phyloP scores from a whole-genome alignment of 2,329 filamentous ascomycete genomes.

The Xylaria polymorpha region DNA sequence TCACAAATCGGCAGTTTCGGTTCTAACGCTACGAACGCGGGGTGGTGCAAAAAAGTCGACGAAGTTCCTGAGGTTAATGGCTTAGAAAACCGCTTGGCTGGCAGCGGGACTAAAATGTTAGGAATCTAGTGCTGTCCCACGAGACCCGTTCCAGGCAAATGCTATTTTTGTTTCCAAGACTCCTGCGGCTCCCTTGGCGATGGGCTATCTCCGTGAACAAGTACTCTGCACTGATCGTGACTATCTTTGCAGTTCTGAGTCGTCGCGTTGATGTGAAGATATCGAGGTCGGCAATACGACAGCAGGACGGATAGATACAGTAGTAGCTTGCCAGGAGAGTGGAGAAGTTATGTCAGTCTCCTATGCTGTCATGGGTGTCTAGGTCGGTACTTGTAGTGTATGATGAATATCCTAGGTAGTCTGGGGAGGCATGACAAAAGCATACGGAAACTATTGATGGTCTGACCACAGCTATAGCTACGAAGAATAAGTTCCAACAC shows the following conservation, averaged over 20 bases:
- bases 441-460: slow-evolving; percentile 30
- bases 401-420: slow-evolving; percentile 28
- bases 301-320: slow-evolving; percentile 31
- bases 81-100: slow-evolving; percentile 18
- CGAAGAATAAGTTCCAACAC: slow-evolving; percentile 37
- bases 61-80: slow-evolving; percentile 2
- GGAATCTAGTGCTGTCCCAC: slow-evolving; percentile 19
- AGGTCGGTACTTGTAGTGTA: slow-evolving; percentile 38
- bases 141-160: slow-evolving; percentile 10
- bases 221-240: slow-evolving; percentile 17
- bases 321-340: slow-evolving; percentile 27
- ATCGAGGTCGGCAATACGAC: slow-evolving; percentile 27
- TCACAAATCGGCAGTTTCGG: slow-evolving; percentile 15
- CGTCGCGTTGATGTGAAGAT: slow-evolving; percentile 34
- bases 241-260: slow-evolving; percentile 23
- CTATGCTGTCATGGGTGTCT: slow-evolving; percentile 36
- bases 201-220: slow-evolving; percentile 13
- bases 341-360: slow-evolving; percentile 41
- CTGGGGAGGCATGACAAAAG: slow-evolving; percentile 36
- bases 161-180: slow-evolving; percentile 11
- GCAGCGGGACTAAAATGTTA: slow-evolving; percentile 13
- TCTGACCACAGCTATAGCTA: slow-evolving; percentile 40
- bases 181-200: slow-evolving; percentile 17
- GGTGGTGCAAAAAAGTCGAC: slow-evolving; percentile 19
- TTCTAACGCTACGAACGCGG: slow-evolving; percentile 14